These are phyloP conservation scores for Dalbergia cultrata DNA, from an alignment of 306 rosid genomes.

Conservation along the genomic window DNA sequence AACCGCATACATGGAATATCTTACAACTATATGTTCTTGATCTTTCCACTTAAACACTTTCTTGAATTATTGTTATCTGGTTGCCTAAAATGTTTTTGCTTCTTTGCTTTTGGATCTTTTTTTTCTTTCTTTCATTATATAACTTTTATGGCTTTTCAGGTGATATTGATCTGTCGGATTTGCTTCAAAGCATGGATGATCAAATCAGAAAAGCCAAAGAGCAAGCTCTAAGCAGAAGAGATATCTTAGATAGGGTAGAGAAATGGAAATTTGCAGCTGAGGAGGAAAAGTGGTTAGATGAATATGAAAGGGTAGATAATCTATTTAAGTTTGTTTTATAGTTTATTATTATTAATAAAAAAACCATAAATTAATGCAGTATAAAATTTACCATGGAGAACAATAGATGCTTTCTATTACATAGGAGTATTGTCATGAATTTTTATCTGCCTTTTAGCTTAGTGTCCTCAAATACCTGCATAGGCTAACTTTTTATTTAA, in stretches of 20 bases:
- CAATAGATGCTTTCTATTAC: conserved; percentile 4
- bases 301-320: conserved; percentile 83
- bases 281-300: conserved; percentile 97
- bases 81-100: conserved; percentile 6
- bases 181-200: conserved; percentile 90
- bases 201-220: conserved; percentile 83
- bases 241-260: conserved; percentile 88
- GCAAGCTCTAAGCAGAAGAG: conserved; percentile 88
- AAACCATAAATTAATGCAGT: neutral
- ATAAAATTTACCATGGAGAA: conserved; percentile 23
- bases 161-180: conserved; percentile 61
- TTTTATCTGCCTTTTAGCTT: conserved; percentile 9
- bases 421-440: neutral
- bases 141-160: conserved; percentile 60
- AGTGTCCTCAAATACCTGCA: neutral
- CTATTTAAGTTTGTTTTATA: conserved; percentile 2
- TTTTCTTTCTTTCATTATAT: conserved; percentile 22
- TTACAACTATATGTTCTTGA: neutral
- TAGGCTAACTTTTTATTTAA: too few species aligned
- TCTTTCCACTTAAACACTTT: conserved; percentile 19
- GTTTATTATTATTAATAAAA: conserved; percentile 6
- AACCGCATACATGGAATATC: neutral
- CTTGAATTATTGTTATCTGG: conserved; percentile 11
- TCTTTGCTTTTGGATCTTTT: neutral
- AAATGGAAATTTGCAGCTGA: conserved; percentile 86